Percentiles rank a stretch among this genome's conserved stretches.
These are phyloP conservation scores for Colletotrichum sidae DNA, from an alignment of 2,329 filamentous ascomycete species.

Conservation along the genomic window DNA sequence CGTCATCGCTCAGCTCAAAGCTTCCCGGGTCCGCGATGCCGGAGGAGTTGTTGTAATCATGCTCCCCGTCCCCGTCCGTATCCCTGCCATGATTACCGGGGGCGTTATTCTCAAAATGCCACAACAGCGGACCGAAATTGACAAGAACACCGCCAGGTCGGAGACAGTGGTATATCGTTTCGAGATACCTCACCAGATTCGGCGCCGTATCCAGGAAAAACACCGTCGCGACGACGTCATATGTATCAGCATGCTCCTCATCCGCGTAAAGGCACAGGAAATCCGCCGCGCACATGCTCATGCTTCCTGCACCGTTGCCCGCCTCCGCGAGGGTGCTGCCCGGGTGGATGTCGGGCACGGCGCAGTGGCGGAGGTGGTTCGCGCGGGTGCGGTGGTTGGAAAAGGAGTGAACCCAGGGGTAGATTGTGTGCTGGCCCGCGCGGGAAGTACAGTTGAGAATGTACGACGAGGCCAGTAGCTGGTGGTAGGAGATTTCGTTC, in stretches of 20 bases:
- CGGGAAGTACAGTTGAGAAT: constrained; percentile 75
- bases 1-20: constrained; percentile 90
- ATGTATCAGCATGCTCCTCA: constrained; percentile 68
- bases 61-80: constrained; percentile 62
- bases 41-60: constrained; percentile 60
- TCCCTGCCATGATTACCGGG: constrained; percentile 67
- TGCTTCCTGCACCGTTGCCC: constrained; percentile 64
- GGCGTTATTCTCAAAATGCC: constrained; percentile 90
- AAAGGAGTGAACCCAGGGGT: constrained; percentile 88
- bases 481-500: constrained; percentile 97
- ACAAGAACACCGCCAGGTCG: constrained; percentile 83
- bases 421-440: constrained; percentile 76
- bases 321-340: constrained; percentile 62
- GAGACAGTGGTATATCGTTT: constrained; percentile 84
- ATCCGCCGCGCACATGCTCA: constrained; percentile 95
- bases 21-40: constrained; percentile 91
- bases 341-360: constrained; percentile 85
- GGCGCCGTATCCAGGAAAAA: constrained; percentile 99
- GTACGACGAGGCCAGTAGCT: constrained; percentile 86
- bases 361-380: constrained; percentile 80
- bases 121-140: constrained; percentile 90
- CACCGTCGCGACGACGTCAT: constrained; percentile 87
- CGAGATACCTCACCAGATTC: constrained; percentile 89
- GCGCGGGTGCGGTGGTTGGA: constrained; percentile 82
- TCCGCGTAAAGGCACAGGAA: constrained; percentile 88